These are phyloP conservation scores for Backusella liffmaniae DNA, from an alignment of 192 early-diverging fungal genomes.

Conservation along the genomic window DNA sequence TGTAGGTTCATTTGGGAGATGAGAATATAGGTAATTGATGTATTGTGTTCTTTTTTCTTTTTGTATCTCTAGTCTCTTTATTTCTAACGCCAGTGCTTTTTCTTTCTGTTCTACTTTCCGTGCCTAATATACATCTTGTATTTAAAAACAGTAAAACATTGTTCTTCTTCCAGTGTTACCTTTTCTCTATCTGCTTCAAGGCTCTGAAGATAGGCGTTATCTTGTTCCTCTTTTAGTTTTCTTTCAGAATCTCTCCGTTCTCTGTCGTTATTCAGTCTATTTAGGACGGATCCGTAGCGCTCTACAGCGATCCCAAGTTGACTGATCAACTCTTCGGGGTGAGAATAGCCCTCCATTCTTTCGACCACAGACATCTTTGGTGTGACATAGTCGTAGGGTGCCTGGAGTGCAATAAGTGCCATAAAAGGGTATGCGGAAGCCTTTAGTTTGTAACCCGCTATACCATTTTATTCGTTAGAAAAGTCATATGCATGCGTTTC, in stretches of 20 bases:
- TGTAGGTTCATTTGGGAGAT: background rate
- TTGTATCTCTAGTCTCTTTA: slow-evolving; percentile 41
- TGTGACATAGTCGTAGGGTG: background rate
- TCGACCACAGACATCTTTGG: slow-evolving; percentile 60
- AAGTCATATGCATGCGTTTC: background rate
- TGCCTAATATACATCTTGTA: background rate
- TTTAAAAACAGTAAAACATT: background rate
- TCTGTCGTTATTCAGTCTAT: slow-evolving; percentile 59
- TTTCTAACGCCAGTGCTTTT: slow-evolving; percentile 52
- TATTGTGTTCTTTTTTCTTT: slow-evolving; percentile 43
- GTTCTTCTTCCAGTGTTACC: slow-evolving; percentile 1
- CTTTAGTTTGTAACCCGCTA: slow-evolving; percentile 64
- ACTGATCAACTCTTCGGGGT: slow-evolving; percentile 50
- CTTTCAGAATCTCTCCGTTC: slow-evolving; percentile 67
- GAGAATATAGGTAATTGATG: background rate
- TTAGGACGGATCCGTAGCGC: slow-evolving; percentile 54
- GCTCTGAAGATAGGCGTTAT: slow-evolving; percentile 81
- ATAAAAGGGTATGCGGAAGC: slow-evolving; percentile 83
- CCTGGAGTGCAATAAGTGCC: slow-evolving; percentile 67
- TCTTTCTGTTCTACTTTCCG: background rate
- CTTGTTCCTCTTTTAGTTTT: slow-evolving; percentile 79
- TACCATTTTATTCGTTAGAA: background rate
- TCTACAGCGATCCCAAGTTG: slow-evolving; percentile 48
- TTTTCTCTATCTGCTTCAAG: slow-evolving; percentile 83
- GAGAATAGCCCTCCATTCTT: slow-evolving; percentile 58